Evolutionary conservation across 257 asterid genomes (phyloP), one percentile per base, ranked within the genome.

Genomic region (Striga asiatica): DNA sequence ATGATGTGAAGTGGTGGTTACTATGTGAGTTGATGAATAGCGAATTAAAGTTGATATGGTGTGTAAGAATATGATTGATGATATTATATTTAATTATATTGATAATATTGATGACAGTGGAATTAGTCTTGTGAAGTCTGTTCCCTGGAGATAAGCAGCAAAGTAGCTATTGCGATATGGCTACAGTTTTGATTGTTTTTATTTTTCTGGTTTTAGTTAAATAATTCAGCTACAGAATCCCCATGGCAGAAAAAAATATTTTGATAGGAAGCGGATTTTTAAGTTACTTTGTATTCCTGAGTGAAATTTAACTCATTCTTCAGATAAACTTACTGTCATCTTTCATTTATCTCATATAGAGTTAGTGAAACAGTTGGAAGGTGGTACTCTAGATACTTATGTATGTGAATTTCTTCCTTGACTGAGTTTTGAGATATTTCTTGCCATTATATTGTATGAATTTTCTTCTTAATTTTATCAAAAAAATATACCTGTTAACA

Each of bases 401-500:
- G n/a, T 31, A 12, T 19, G n/a, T 45, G 38, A 52, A 21, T 38
- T 39, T 47, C 56, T 13, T 58, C 57, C 29, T 37, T 53, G 47
- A 57, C 54, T 20, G 42, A 29, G 22, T 6, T 42, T 47, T 47
- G 48, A 31, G 34, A 28, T 50, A 50, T 28, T 50, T 53, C 28
- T 29, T 54, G 43, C 50, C 1, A 14, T 65, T 61, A 43, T 54
- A 41, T 59, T 45, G 25, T 52, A 32, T 47, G n/a, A n/a, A 43
- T 22, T 39, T 32, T 37, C 35, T 56, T 60, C 50, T 38, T 52
- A 49, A 45, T 23, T 57, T 52, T n/a, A n/a, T 22, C 47, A 53
- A 10, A 24, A 24, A 27, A 63, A 46, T 4, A 16, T 23, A 54
- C 43, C 16, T 54, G 11, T 63, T 50, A 68, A 34, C 94, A 91